Conservation (phyloP, 2,329 filamentous ascomycete species). For the Calycina marina region DNA sequence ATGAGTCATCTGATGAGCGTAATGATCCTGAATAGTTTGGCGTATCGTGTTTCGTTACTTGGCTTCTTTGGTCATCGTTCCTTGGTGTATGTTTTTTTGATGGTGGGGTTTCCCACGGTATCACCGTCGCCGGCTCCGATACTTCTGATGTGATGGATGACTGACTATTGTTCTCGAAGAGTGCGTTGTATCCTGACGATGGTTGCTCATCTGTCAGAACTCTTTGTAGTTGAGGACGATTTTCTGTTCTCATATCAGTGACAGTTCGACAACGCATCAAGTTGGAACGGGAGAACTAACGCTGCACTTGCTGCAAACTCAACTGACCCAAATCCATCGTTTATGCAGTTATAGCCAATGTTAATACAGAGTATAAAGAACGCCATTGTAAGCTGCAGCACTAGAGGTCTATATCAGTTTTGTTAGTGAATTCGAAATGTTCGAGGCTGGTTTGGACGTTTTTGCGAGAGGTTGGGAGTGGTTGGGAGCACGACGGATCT, state of each 20-base stretch:
- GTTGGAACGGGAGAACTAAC: slow-evolving; percentile 13
- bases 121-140: slow-evolving; percentile 15
- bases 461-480: not conserved
- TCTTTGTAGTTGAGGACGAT: slow-evolving; percentile 14
- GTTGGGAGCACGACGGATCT: not conserved
- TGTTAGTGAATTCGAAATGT: slow-evolving; percentile 7
- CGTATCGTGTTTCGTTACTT: slow-evolving; percentile 7
- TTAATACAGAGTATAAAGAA: slow-evolving; percentile 14
- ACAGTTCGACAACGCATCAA: slow-evolving; percentile 8
- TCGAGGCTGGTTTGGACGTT: slow-evolving; percentile 4
- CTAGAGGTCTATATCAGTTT: slow-evolving; percentile 1
- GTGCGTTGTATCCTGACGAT: slow-evolving; percentile 12
- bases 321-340: slow-evolving; percentile 19
- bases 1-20: no score
- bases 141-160: slow-evolving; percentile 14
- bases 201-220: slow-evolving; percentile 10
- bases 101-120: slow-evolving; percentile 17
- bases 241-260: slow-evolving; percentile 10
- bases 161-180: slow-evolving; percentile 12
- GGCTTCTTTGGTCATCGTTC: no score
- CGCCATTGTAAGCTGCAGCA: slow-evolving; percentile 15
- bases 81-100: no score
- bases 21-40: not conserved
- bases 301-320: slow-evolving; percentile 12
- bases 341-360: slow-evolving; percentile 11